Evolutionary conservation across 2,329 filamentous ascomycete genomes (phyloP), one percentile per base, ranked within the genome.

Genomic region (Penicillium sp.): DNA sequence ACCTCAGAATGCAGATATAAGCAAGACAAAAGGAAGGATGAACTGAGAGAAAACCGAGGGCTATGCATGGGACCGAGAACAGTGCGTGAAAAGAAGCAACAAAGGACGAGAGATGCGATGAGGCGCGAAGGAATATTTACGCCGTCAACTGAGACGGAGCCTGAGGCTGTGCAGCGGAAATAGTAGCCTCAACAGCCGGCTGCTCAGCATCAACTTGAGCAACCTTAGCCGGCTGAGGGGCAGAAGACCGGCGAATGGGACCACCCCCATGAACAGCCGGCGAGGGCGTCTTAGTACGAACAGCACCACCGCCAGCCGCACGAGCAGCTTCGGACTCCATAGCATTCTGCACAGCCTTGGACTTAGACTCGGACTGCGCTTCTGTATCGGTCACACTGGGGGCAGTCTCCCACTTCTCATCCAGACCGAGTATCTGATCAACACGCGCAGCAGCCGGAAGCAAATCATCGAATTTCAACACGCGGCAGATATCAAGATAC

Each of bases 401-500:
- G 24, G 55, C 58, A 43, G 55, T 49, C 18, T 61, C 57, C 46
- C 68, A 71, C 54, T 70, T 72, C 2, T 63, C 52, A 3, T 63
- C 47, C 14, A 73, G 58, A 18, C 68, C 68, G 20, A 90, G 75
- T 32, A 80, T 78, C 52, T 79, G 71, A 68, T 97, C 92, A 4
- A 87, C 79, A 7, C 84, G 82, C 43, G 78, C 79, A 0, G 92
- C 92, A 57, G 79, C 74, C 32, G 85, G 82, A 20, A 85, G 66
- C 43, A 95, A 73, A 55, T 87, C 81, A 2, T 85, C 80, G 35
- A 90, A 80, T 0, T 81, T 84, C 31, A 97, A 74, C 1, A 81
- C 76, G 55, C 85, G 79, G 67, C 91, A 89, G 2, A 87, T 73
- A 50, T 89, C 85, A 9, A 76, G 77, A 68, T 97, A 96, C 64